phyloP scores from a whole-genome alignment of 2,329 filamentous ascomycete species.

The Diplodia sapinea region DNA sequence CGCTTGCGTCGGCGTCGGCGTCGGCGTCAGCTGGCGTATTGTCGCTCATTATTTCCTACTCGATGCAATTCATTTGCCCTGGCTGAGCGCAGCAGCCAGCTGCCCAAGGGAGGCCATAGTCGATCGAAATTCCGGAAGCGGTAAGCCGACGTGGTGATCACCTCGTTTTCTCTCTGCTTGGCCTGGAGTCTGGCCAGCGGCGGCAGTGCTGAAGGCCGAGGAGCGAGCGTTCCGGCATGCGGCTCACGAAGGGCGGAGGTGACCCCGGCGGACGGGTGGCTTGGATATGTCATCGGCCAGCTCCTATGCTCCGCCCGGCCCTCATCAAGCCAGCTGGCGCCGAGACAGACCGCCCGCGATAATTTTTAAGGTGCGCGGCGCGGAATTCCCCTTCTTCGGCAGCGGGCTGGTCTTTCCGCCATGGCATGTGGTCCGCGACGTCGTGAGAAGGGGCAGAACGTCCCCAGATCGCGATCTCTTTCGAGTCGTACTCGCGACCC shows the following conservation, averaged over 20 bases:
- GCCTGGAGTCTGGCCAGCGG: not conserved
- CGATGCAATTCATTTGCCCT: not conserved
- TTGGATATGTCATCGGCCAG: not conserved
- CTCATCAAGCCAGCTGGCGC: not conserved
- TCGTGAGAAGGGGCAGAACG: not conserved
- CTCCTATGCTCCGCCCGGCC: not conserved
- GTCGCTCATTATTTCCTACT: not conserved
- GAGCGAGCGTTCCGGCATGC: not conserved
- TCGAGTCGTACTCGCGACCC: not conserved
- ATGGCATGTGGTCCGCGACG: conserved; percentile 10
- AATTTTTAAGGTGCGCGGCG: conserved; percentile 1
- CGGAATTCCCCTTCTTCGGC: not conserved
- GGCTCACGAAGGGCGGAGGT: not conserved
- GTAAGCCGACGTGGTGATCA: conserved; percentile 26
- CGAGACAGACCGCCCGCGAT: not conserved
- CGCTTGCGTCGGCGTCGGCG: not conserved
- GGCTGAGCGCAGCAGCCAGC: not conserved
- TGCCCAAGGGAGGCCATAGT: conserved; percentile 2
- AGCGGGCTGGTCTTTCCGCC: conserved; percentile 1
- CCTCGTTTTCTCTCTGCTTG: not conserved
- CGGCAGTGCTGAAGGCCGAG: not conserved
- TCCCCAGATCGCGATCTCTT: conserved; percentile 12
- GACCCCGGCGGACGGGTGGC: not conserved
- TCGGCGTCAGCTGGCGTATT: too few relatives aligned
- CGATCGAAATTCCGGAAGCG: conserved; percentile 29